Conservation (phyloP, 2,329 filamentous ascomycete species). For the Gnomoniopsis smithogilvyi region DNA sequence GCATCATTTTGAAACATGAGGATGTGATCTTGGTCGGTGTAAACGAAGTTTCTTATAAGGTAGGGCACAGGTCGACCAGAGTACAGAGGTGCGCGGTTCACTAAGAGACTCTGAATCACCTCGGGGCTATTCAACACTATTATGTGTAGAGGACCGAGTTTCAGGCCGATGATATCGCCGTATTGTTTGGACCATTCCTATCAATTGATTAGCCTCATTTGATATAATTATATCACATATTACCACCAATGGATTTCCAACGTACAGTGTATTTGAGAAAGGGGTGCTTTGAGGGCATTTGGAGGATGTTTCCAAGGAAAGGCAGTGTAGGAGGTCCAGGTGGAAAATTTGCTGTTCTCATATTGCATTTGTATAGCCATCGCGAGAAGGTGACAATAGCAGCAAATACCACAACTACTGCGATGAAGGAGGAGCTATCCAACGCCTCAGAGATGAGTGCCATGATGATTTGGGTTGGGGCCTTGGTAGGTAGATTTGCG, state of each 20-base stretch:
- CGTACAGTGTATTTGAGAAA: constrained; percentile 2
- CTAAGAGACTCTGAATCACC: neutral
- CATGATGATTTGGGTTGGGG: no score
- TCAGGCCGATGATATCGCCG: neutral
- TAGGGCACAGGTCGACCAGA: constrained; percentile 2
- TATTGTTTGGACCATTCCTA: constrained; percentile 11
- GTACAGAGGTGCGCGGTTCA: constrained; percentile 3
- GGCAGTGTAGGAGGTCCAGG: constrained; percentile 1
- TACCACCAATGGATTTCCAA: neutral
- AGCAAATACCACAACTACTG: neutral
- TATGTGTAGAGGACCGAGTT: neutral
- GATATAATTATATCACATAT: neutral
- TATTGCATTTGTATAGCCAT: neutral
- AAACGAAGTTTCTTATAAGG: neutral
- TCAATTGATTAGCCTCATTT: neutral
- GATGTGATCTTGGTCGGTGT: neutral
- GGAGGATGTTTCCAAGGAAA: constrained; percentile 1
- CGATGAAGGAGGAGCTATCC: neutral
- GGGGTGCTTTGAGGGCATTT: neutral
- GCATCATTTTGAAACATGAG: constrained; percentile 5
- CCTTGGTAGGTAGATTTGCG: no score
- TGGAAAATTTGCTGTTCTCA: constrained; percentile 1
- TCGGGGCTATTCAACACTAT: neutral
- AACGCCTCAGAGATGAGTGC: neutral
- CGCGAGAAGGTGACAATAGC: neutral